These are phyloP conservation scores for Phytopythium montanum DNA, from an alignment of 352 stramenopile genomes.

Conservation along the genomic window DNA sequence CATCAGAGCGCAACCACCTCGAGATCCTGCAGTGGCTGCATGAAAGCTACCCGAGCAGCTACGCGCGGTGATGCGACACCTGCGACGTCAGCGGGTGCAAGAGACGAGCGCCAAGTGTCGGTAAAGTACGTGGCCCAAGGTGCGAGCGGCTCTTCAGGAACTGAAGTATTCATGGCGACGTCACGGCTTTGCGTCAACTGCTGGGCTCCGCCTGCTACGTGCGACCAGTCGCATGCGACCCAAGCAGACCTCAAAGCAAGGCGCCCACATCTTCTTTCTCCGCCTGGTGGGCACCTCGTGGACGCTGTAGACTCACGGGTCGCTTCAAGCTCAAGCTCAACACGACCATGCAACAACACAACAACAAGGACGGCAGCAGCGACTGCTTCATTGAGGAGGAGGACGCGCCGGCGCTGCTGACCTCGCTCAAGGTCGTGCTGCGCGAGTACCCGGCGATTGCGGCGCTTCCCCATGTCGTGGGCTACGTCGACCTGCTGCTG, in stretches of 20 bases:
- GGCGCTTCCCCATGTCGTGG: conserved; percentile 22
- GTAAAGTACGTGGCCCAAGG: not conserved
- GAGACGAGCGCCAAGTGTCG: not conserved
- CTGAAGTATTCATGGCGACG: not conserved
- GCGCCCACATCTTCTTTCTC: conserved; percentile 2
- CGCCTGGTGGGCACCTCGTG: not conserved
- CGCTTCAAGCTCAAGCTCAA: not conserved
- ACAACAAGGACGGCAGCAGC: not conserved
- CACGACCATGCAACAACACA: not conserved
- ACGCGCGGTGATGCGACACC: conserved; percentile 8
- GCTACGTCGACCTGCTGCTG: conserved; percentile 18
- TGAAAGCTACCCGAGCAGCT: conserved; percentile 20
- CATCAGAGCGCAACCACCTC: conserved; percentile 14
- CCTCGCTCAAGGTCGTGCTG: conserved; percentile 18
- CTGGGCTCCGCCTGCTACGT: no score
- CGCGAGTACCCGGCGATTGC: conserved; percentile 15
- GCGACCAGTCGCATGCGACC: conserved; percentile 2
- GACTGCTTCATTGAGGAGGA: conserved; percentile 3
- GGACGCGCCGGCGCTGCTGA: conserved; percentile 16
- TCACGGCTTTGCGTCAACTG: conserved; percentile 5
- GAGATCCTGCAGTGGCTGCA: conserved; percentile 25
- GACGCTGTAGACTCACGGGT: not conserved
- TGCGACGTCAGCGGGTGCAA: conserved; percentile 3
- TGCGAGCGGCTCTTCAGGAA: not conserved
- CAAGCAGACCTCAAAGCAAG: not conserved